Evolutionary conservation across 805 yeast genomes (phyloP), one percentile per base, ranked within the genome.

Genomic region (Ogataea salicorniae): DNA sequence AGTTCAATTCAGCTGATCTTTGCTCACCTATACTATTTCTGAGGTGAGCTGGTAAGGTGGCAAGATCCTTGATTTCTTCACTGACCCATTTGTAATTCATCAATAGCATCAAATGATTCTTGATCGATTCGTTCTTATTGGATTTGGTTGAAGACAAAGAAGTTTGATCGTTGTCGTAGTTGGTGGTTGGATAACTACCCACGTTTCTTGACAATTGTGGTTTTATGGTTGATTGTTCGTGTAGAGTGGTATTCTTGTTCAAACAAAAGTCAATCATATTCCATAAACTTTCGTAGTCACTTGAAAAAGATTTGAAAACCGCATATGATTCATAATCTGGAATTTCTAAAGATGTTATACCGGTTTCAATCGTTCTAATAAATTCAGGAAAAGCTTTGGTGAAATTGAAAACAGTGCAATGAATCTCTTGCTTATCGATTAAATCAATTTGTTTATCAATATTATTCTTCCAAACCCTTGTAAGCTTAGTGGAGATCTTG

Each of bases 391-490:
- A 74, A 35, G 74, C 75, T 41, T 71, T 67, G 5, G 77, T 74
- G 43, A 72, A 67, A 2, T 71, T 70, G 34, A 74, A 64, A 2
- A 80, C 72, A 7, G 71, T 50, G 20, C 58, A 49, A 1, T 40
- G 49, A 4, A 57, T 38, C 2, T 44, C 45, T 20, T 53, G 46
- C 1, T 49, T 34, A 37, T 72, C 73, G 16, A 81, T 69, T 15
- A 58, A 52, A 31, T 71, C 66, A 6, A 77, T 64, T 60, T 86
- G 88, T n/a, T 66, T 67, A 16, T 75, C 77, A 22, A 84, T 64
- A 51, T 77, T 79, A 51, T 76, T 77, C 17, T 67, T 66, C 95
- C 95, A 88, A 16, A 71, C 69, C 34, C 64, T 65, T 37, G 66
- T 67, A 39, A 81, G 68, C 59, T 76, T 77, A 29, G 79, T 80